Evolutionary conservation across 257 asterid genomes (phyloP).

Genomic region (Phtheirospermum japonicum): DNA sequence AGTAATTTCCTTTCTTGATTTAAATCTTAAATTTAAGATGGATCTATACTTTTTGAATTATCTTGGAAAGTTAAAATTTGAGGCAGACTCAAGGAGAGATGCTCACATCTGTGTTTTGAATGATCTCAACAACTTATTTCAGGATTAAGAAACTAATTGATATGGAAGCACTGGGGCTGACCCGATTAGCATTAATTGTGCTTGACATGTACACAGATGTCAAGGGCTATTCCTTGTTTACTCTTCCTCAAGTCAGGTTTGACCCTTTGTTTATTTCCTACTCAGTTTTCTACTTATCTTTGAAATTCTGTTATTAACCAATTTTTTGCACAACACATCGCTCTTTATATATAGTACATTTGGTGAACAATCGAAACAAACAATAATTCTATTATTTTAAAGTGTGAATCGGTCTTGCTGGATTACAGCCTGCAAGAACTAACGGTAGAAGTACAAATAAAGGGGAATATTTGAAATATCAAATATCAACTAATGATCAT

Average conservation of each 20-base stretch:
- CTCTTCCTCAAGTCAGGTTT: slow-evolving; percentile 96
- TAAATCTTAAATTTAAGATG: slow-evolving; percentile 7
- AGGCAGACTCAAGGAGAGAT: background rate
- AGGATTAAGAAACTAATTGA: slow-evolving; percentile 92
- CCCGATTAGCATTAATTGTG: slow-evolving; percentile 72
- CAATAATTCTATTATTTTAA: background rate
- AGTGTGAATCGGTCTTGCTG: background rate
- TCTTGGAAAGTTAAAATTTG: background rate
- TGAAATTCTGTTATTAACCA: slow-evolving; percentile 5
- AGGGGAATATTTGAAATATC: no score
- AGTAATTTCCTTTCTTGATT: background rate
- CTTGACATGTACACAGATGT: slow-evolving; percentile 86
- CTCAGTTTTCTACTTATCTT: slow-evolving; percentile 7
- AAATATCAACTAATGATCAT: no score
- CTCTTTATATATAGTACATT: background rate
- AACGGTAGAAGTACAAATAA: background rate
- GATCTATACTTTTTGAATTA: slow-evolving; percentile 8
- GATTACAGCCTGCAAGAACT: background rate
- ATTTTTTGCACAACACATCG: slow-evolving; percentile 3
- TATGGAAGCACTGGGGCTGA: slow-evolving; percentile 72
- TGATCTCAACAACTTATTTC: slow-evolving; percentile 24
- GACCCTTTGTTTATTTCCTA: slow-evolving; percentile 24
- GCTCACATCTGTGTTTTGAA: slow-evolving; percentile 11
- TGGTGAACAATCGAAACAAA: background rate
- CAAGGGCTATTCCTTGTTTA: slow-evolving; percentile 87